Conservation (phyloP, 2,329 filamentous ascomycete genomes). For the Coniochaeta hoffmannii region DNA sequence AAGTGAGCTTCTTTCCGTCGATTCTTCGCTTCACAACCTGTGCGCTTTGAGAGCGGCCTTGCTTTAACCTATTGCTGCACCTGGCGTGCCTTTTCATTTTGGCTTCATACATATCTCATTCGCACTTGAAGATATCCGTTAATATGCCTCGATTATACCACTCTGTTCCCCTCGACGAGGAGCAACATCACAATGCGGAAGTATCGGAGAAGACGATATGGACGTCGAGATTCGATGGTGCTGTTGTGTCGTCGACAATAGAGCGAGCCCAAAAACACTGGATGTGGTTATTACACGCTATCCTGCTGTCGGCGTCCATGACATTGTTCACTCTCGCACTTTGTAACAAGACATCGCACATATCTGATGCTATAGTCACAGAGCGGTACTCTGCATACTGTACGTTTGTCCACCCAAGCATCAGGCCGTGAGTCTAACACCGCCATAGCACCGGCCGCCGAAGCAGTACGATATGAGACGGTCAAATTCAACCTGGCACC, state of each 20-base stretch:
- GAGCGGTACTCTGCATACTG: conserved; percentile 35
- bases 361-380: conserved; percentile 18
- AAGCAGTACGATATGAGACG: conserved; percentile 39
- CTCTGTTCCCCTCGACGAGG: conserved; percentile 27
- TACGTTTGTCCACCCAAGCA: conserved; percentile 3
- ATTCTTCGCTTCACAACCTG: not conserved
- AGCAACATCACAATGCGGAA: conserved; percentile 20
- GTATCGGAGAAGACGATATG: conserved; percentile 12
- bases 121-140: not conserved
- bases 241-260: no score
- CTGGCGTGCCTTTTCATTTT: conserved; percentile 18
- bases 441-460: conserved; percentile 35
- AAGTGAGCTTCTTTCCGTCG: not conserved
- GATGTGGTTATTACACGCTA: conserved; percentile 31
- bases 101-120: conserved; percentile 3
- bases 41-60: conserved; percentile 5
- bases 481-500: conserved; percentile 41
- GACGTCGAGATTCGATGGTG: conserved; percentile 6
- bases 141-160: conserved; percentile 27
- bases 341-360: conserved; percentile 23
- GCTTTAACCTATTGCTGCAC: conserved; percentile 15
- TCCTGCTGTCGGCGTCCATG: conserved; percentile 30
- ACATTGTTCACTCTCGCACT: conserved; percentile 32
- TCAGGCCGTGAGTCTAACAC: conserved; percentile 5
- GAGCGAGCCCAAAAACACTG: conserved; percentile 18